Conservation (phyloP, 768 basidiomycete species). For the Gyrodon lividus region DNA sequence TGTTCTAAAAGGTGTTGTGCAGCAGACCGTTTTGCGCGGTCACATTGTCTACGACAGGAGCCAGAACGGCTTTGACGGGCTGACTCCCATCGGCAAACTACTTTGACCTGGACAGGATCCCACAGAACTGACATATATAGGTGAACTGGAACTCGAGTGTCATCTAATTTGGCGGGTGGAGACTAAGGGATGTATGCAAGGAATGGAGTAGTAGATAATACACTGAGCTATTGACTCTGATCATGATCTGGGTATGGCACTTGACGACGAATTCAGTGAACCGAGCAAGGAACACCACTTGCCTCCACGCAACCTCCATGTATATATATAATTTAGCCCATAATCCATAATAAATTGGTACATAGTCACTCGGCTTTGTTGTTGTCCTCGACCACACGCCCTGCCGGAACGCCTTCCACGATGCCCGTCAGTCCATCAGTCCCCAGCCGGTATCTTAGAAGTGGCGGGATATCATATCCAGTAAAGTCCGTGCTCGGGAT, state of each 20-base stretch:
- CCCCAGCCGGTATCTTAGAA: background rate
- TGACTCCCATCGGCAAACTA: conserved; percentile 37
- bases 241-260: too few relatives aligned
- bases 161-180: background rate
- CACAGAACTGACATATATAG: too few relatives aligned
- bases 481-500: background rate
- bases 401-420: background rate
- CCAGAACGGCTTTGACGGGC: conserved; percentile 35
- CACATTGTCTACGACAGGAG: conserved; percentile 55
- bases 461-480: background rate
- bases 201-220: too few relatives aligned
- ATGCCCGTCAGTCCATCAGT: conserved; percentile 16
- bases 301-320: too few relatives aligned
- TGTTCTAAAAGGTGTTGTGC: conserved; percentile 66
- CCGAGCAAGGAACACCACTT: too few relatives aligned
- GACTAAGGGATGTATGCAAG: background rate
- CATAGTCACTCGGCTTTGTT: too few relatives aligned
- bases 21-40: conserved; percentile 81
- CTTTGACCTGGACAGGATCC: conserved; percentile 29
- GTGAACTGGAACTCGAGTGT: background rate
- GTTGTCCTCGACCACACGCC: too few relatives aligned
- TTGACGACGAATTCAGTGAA: too few relatives aligned
- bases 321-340: too few relatives aligned
- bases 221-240: too few relatives aligned
- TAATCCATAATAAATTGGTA: too few relatives aligned